These are phyloP conservation scores for Lactarius akahatsu DNA, from an alignment of 768 basidiomycete species.

Conservation along the genomic window DNA sequence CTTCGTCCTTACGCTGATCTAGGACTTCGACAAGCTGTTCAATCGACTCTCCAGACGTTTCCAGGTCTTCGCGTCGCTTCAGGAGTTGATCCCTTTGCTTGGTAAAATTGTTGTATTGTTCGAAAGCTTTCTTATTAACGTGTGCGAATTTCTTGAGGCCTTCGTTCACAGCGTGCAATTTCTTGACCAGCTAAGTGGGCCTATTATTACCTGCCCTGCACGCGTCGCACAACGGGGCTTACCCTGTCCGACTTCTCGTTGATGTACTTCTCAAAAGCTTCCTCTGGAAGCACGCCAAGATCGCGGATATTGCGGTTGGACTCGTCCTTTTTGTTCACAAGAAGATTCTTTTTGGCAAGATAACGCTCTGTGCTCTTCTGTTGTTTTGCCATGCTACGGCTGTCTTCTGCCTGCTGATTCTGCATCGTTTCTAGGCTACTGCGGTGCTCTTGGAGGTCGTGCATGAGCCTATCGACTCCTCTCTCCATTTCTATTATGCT, in stretches of 20 bases:
- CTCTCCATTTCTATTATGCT: constrained; percentile 61
- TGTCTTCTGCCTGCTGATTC: constrained; percentile 82
- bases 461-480: constrained; percentile 60
- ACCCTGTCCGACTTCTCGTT: constrained; percentile 87
- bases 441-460: constrained; percentile 66
- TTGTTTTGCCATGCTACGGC: constrained; percentile 80
- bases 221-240: constrained; percentile 32
- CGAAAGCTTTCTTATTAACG: constrained; percentile 99
- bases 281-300: constrained; percentile 93
- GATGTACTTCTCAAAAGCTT: constrained; percentile 95
- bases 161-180: constrained; percentile 90
- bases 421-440: constrained; percentile 70
- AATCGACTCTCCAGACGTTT: constrained; percentile 85
- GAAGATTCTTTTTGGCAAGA: constrained; percentile 86
- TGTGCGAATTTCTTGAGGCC: constrained; percentile 94
- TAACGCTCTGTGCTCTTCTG: constrained; percentile 97
- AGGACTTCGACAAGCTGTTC: constrained; percentile 90
- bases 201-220: not conserved
- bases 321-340: constrained; percentile 83
- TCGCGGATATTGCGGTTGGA: constrained; percentile 95
- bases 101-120: constrained; percentile 97
- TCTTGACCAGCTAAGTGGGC: constrained; percentile 74
- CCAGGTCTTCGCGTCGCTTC: constrained; percentile 85
- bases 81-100: constrained; percentile 93
- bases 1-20: constrained; percentile 97